Percentiles rank a stretch among this genome's conserved stretches.
Evolutionary conservation across 169 alveolate genomes (phyloP).

Genomic region (Eimeria acervulina): DNA sequence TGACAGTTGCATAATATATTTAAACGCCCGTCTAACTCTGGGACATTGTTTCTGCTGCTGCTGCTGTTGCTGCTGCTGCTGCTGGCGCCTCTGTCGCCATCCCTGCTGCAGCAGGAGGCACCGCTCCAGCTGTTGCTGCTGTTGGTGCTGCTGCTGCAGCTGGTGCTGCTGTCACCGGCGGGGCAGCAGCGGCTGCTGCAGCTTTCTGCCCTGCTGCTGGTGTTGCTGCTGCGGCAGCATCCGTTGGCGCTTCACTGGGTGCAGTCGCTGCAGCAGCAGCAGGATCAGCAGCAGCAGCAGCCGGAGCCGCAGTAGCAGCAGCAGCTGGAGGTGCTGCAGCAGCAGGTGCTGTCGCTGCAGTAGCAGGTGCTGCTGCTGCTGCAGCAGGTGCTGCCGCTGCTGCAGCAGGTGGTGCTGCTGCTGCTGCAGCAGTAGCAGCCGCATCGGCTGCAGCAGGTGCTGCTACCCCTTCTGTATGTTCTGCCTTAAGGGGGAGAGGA

Average conservation of each 20-base stretch:
- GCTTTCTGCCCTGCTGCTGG: background rate
- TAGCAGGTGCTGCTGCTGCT: conserved; percentile 7
- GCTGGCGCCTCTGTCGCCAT: background rate
- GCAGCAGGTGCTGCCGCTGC: conserved; percentile 19
- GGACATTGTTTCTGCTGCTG: conserved; percentile 4
- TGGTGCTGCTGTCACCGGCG: background rate
- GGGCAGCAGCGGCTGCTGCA: background rate
- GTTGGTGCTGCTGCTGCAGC: conserved; percentile 13
- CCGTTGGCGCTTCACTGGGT: background rate
- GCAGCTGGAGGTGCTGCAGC: background rate
- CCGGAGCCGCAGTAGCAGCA: background rate
- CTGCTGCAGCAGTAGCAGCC: background rate
- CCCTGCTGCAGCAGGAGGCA: background rate
- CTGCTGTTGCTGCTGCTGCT: conserved; percentile 56
- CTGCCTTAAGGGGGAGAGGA: background rate
- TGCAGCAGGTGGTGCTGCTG: conserved; percentile 24
- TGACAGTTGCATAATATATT: background rate
- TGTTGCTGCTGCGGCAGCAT: background rate
- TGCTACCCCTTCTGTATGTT: conserved; percentile 21
- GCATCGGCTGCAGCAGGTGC: background rate
- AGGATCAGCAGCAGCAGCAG: background rate
- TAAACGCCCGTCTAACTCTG: background rate
- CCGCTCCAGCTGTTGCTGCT: background rate
- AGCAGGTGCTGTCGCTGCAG: conserved; percentile 41
- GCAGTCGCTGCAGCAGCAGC: background rate